Evolutionary conservation across 1,284 basidiomycete genomes (phyloP), one percentile per base, ranked within the genome.

Genomic region (Coniophora puteana): DNA sequence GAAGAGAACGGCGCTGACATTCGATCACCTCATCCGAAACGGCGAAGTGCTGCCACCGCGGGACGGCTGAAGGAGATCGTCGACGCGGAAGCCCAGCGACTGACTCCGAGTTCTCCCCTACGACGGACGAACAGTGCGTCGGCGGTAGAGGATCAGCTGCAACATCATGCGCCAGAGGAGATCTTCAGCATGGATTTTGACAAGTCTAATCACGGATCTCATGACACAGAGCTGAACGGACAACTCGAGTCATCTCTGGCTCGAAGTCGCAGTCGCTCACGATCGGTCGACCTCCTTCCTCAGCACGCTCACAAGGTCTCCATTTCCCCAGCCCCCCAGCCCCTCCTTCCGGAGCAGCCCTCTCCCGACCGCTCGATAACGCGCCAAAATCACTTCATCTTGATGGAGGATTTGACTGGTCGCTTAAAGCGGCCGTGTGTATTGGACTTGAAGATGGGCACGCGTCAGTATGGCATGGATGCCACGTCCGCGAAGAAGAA

Each of bases 371-470:
- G 64, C 44, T 55, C 70, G 51, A 72, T 85, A 34, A 80, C 89
- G 12, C 82, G 94, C 13, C 93, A 96, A 64, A 93, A 97, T 61
- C 88, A 98, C 58, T 99, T 99, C 63, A 93, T 99, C 52, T 76
- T 99, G 48, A 95, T 99, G 91, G 95, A 99, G 65, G 96, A 99
- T 59, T 70, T 99, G 32, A 99, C 95, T 1, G 96, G 96, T 16
- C 74, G 89, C n/a, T 67, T 98, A 52, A 94, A 89, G 62, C 82
- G 81, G 39, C 92, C 96, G 4, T 99, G 95, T 58, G 96, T 99
- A 30, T 79, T 99, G 50, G 95, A 99, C 65, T 72, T 99, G 54
- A 99, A 99, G 74, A 99, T 99, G 95, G 95, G 95, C 11, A 98
- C 94, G 24, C 76, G 95, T 30, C 95, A 99, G 67, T 98, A 99